phyloP scores from a whole-genome alignment of 2,329 filamentous ascomycete species.

The Coniochaeta sp. region DNA sequence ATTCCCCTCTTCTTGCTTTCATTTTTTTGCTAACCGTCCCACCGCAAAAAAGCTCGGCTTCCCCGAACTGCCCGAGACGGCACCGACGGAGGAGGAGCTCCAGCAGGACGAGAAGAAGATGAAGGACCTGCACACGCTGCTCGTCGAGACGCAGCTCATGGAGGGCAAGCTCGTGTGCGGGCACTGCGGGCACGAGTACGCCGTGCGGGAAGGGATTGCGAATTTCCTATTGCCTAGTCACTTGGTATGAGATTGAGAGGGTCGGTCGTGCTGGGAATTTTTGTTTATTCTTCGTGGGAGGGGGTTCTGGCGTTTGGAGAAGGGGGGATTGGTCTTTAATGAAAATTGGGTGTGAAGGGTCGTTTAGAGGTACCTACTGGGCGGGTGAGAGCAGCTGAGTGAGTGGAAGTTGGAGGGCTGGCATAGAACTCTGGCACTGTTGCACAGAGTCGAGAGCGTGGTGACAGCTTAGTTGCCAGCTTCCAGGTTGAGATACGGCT shows the following conservation, averaged over 20 bases:
- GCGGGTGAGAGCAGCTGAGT: not conserved
- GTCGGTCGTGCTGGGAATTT: not conserved
- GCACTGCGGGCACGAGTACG: slow-evolving; percentile 89
- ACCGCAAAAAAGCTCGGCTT: slow-evolving; percentile 62
- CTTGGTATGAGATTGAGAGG: slow-evolving; percentile 64
- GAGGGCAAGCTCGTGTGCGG: slow-evolving; percentile 87
- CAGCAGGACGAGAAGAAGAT: slow-evolving; percentile 62
- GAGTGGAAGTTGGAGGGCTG: too few relatives aligned
- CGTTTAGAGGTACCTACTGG: not conserved
- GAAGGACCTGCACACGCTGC: slow-evolving; percentile 69
- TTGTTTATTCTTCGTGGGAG: not conserved
- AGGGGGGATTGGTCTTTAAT: not conserved
- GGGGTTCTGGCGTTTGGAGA: not conserved
- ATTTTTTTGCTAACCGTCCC: not conserved
- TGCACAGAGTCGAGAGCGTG: too few relatives aligned
- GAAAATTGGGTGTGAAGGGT: not conserved
- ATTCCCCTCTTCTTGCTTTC: too few relatives aligned
- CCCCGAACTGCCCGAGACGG: slow-evolving; percentile 58
- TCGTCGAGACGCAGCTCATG: slow-evolving; percentile 84
- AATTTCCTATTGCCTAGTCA: slow-evolving; percentile 94
- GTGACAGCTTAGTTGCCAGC: too few relatives aligned
- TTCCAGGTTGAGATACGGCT: not conserved
- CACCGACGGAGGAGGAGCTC: slow-evolving; percentile 56
- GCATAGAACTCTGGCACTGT: too few relatives aligned
- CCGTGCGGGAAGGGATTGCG: slow-evolving; percentile 89